Conservation (phyloP, 2,329 filamentous ascomycete genomes). For the Calcarisporium arbuscula region DNA sequence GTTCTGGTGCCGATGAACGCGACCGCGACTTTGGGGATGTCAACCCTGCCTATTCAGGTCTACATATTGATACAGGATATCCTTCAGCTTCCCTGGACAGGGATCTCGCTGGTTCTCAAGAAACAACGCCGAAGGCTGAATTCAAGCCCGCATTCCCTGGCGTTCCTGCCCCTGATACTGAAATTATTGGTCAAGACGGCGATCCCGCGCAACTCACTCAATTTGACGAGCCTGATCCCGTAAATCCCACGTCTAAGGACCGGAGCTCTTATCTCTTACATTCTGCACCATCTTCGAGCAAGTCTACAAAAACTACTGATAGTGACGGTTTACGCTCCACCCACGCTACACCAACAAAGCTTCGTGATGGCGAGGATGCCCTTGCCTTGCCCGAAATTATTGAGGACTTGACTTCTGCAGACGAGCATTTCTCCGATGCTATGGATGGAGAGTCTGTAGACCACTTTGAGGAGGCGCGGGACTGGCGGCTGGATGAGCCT, state of each 20-base stretch:
- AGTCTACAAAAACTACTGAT: conserved; percentile 20
- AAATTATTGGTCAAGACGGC: conserved; percentile 4
- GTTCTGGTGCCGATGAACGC: conserved; percentile 26
- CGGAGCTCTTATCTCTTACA: conserved; percentile 36
- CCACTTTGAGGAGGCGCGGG: conserved; percentile 12
- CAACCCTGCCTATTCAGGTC: conserved; percentile 15
- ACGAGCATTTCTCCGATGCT: conserved; percentile 31
- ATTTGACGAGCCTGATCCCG: conserved; percentile 26
- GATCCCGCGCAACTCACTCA: too few relatives aligned
- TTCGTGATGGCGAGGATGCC: conserved; percentile 10
- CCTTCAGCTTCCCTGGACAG: conserved; percentile 23
- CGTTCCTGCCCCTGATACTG: conserved; percentile 11
- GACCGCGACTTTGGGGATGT: conserved; percentile 13
- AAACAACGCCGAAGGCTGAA: conserved; percentile 62
- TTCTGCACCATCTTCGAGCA: conserved; percentile 28
- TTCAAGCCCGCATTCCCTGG: conserved; percentile 21
- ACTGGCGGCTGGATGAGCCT: conserved; percentile 6
- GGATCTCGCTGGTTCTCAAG: conserved; percentile 54
- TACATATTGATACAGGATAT: conserved; percentile 36
- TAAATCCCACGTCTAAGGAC: conserved; percentile 36
- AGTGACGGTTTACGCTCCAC: conserved; percentile 13
- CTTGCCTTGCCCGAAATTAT: conserved; percentile 13
- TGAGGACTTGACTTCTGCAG: conserved; percentile 27
- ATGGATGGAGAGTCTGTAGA: conserved; percentile 19
- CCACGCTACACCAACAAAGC: conserved; percentile 19